Evolutionary conservation across 2,329 filamentous ascomycete species (phyloP), one percentile per base, ranked within the genome.

Genomic region (Mycosphaerella arachidis): DNA sequence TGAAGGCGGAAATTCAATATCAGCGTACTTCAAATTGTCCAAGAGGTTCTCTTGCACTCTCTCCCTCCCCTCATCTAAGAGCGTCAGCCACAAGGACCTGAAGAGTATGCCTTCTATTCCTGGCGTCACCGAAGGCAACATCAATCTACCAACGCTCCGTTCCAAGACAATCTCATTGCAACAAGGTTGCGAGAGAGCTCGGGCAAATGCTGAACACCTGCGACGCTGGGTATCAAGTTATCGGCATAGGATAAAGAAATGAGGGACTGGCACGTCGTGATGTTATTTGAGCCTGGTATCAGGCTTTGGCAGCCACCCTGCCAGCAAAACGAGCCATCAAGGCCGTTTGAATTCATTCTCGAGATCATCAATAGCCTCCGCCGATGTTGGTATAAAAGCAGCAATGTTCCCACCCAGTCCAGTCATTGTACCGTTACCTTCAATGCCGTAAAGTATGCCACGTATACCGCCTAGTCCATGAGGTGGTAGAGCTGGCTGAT

Each of bases 401-500:
- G 12, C 30, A n/a, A 35, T 35, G 24, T 20, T 52, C 30, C 50
- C 6, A 29, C n/a, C 50, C 29, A 13, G 16, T 35, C n/a, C 24
- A 20, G 27, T 20, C 27, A 13, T 35, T n/a, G 30, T 20, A 7
- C 30, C 50, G 35, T 52, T 35, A 31, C 50, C 30, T 52, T 52
- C 24, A 52, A 12, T 9, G 24, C 50, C 30, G 27, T n/a, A 30
- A 31, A 52, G 27, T 13, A 31, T 10, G 16, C 7, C 35, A 18
- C 8, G 29, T 10, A 13, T 30, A 9, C 9, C 27, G 27, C 27
- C 57, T 63, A 72, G 40, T 74, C 70, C 62, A 68, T 70, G 66
- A 80, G 77, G 70, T 77, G 74, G 63, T 79, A 82, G 3, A 82
- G 74, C 67, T 79, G 77, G 55, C 74, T 78, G 71, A 91, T 89